Evolutionary conservation across 371 early-diverging fungal species (phyloP).

Genomic region (Capniomyces stellatus): DNA sequence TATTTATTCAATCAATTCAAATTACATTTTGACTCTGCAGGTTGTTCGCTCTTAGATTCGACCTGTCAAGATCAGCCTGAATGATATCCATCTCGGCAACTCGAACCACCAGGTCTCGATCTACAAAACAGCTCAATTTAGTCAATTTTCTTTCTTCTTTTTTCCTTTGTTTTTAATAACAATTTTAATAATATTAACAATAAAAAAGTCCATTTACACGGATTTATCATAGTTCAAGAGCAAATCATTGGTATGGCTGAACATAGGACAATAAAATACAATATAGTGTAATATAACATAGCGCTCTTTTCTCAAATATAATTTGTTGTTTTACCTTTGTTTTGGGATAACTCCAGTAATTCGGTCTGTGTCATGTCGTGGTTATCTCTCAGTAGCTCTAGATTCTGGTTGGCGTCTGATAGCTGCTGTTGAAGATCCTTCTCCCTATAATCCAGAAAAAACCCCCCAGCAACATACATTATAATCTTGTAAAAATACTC

Average conservation of each 20-base stretch:
- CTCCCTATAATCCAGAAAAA: conserved; percentile 43
- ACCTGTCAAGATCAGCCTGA: conserved; percentile 61
- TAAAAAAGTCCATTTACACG: no score
- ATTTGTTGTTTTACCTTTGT: conserved; percentile 31
- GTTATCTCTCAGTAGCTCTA: conserved; percentile 42
- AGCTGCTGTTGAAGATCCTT: conserved; percentile 62
- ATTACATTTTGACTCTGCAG: conserved; percentile 24
- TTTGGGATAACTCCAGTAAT: conserved; percentile 45
- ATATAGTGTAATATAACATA: no score
- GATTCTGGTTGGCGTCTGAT: conserved; percentile 56
- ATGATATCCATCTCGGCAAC: conserved; percentile 78
- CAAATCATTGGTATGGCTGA: no score
- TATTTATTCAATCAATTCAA: no score
- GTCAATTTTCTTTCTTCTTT: no score
- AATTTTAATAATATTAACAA: no score
- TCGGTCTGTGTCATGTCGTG: conserved; percentile 62
- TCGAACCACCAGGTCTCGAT: conserved; percentile 64
- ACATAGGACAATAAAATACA: no score
- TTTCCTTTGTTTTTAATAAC: no score
- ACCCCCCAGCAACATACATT: no score
- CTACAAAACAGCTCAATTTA: no score
- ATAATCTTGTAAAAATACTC: no score
- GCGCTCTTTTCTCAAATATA: background rate
- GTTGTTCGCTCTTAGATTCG: conserved; percentile 48
- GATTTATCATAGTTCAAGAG: no score